A percentile compares a stretch with the other conserved stretches of the same genome.
phyloP scores from a whole-genome alignment of 2,329 filamentous ascomycete species.

The Emergomyces orientalis region DNA sequence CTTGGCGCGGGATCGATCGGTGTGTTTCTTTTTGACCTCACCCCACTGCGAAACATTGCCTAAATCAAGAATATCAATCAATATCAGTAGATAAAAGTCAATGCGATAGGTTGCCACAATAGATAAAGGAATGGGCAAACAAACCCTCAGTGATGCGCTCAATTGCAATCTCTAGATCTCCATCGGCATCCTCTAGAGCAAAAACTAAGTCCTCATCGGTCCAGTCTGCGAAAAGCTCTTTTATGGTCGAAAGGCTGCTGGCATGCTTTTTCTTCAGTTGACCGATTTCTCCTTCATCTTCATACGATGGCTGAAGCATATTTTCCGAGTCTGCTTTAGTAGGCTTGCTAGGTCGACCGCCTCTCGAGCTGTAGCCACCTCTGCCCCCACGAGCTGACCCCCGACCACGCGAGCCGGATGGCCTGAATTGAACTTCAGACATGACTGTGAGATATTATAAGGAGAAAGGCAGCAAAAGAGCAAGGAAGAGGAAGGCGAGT shows the following conservation, averaged over 20 bases:
- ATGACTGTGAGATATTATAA: constrained; percentile 49
- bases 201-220: constrained; percentile 90
- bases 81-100: background rate
- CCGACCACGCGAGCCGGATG: constrained; percentile 75
- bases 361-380: constrained; percentile 61
- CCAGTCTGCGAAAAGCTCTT: constrained; percentile 93
- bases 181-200: constrained; percentile 67
- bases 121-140: constrained; percentile 9
- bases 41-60: constrained; percentile 46
- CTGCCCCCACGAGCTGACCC: constrained; percentile 79
- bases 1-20: constrained; percentile 39
- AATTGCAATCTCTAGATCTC: constrained; percentile 41
- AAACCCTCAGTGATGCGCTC: constrained; percentile 44
- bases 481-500: constrained; percentile 22
- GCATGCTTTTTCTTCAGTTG: constrained; percentile 87
- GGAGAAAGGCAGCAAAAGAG: constrained; percentile 17
- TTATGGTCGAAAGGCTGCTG: constrained; percentile 67
- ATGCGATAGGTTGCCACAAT: constrained; percentile 1
- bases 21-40: constrained; percentile 44
- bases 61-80: constrained; percentile 18
- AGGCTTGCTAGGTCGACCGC: constrained; percentile 59
- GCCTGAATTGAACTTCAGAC: constrained; percentile 89
- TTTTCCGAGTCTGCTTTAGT: constrained; percentile 66
- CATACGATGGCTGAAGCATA: constrained; percentile 50
- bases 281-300: constrained; percentile 82